A percentile compares a stretch with the other conserved stretches of the same genome.
These are phyloP conservation scores for Ulmus americana DNA, from an alignment of 331 rosid species.

Conservation along the genomic window DNA sequence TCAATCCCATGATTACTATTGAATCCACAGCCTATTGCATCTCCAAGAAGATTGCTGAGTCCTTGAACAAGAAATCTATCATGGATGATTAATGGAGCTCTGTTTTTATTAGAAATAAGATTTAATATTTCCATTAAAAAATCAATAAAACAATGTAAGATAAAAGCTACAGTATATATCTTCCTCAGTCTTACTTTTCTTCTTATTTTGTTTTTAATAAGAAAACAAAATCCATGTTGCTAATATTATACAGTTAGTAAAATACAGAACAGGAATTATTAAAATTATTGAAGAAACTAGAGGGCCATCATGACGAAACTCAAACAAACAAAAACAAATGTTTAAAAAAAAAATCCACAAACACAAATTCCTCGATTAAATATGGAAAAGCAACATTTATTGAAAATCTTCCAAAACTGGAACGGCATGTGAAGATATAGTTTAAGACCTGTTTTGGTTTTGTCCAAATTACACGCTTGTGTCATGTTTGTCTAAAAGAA, in stretches of 20 bases:
- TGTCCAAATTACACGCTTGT: constrained; percentile 9
- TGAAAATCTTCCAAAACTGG: constrained; percentile 1
- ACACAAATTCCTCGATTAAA: neutral
- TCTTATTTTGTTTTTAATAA: no score
- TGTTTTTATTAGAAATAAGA: neutral
- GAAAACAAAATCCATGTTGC: no score
- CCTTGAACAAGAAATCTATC: constrained; percentile 27
- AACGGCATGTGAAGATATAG: constrained; percentile 8
- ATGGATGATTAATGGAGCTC: neutral
- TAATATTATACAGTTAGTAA: no score
- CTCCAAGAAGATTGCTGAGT: constrained; percentile 58
- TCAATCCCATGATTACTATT: constrained; percentile 87
- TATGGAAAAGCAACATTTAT: constrained; percentile 9
- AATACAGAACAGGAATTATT: no score
- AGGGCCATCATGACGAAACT: no score
- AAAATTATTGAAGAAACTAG: no score
- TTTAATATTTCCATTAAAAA: no score
- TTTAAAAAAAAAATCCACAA: neutral
- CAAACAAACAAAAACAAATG: neutral
- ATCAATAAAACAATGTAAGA: no score
- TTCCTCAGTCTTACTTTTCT: no score
- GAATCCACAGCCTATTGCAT: constrained; percentile 82
- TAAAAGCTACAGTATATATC: no score
- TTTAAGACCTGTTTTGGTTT: constrained; percentile 2
- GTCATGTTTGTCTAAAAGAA: constrained; percentile 2